Evolutionary conservation across 139 green algal species (phyloP).

Genomic region (Chlorella sp.): DNA sequence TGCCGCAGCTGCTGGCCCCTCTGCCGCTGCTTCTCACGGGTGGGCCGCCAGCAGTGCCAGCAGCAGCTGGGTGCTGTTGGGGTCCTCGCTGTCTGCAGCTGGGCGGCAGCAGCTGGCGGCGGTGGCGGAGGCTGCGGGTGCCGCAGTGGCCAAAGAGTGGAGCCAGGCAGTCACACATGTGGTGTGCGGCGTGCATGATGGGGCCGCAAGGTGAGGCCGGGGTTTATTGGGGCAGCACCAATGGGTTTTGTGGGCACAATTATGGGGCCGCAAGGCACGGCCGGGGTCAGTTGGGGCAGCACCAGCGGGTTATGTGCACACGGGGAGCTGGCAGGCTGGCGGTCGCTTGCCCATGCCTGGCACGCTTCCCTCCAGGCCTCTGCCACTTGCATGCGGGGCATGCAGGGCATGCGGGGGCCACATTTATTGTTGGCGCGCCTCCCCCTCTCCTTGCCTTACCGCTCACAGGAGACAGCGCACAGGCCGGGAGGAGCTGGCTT

Average conservation of each 20-base stretch:
- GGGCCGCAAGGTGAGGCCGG: conserved; percentile 1
- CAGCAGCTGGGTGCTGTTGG: conserved; percentile 33
- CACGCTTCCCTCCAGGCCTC: background rate
- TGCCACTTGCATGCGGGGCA: no score
- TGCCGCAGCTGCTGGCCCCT: background rate
- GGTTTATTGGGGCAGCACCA: no score
- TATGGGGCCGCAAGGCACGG: no score
- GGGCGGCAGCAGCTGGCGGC: conserved; percentile 21
- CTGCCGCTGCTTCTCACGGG: background rate
- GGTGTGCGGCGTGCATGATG: conserved; percentile 29
- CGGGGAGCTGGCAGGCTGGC: no score
- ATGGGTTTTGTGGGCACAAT: no score
- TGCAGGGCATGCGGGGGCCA: no score
- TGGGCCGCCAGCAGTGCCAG: background rate
- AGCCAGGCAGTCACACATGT: conserved; percentile 36
- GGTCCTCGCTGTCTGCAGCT: conserved; percentile 8
- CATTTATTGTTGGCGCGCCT: no score
- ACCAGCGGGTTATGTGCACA: no score
- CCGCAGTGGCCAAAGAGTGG: conserved; percentile 29
- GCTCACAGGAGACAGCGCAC: no score
- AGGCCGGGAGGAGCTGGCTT: no score
- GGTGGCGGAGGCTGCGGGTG: conserved; percentile 26
- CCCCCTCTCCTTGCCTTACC: no score
- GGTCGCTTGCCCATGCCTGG: fast-evolving
- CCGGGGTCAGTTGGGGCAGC: no score